A percentile compares a stretch with the other conserved stretches of the same genome.
These are phyloP conservation scores for Colletotrichum scovillei DNA, from an alignment of 2,329 filamentous ascomycete species.

Conservation along the genomic window DNA sequence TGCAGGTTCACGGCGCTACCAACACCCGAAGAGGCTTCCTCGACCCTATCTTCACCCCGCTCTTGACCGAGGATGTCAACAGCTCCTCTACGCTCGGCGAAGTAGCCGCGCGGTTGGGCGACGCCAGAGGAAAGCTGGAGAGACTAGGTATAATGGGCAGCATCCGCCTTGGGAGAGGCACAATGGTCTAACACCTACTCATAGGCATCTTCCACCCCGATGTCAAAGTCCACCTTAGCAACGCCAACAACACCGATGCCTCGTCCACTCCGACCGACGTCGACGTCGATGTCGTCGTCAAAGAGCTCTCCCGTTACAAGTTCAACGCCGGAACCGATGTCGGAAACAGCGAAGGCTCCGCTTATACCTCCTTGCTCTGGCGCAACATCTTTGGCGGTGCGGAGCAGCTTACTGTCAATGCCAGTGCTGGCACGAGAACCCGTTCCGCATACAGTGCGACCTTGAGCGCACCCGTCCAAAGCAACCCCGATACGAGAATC, in stretches of 20 bases:
- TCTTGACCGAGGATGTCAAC: constrained; percentile 76
- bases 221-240: constrained; percentile 85
- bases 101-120: constrained; percentile 78
- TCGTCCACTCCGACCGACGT: constrained; percentile 80
- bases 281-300: constrained; percentile 84
- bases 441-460: constrained; percentile 90
- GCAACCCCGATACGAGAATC: constrained; percentile 83
- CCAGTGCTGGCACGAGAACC: constrained; percentile 89
- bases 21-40: constrained; percentile 89
- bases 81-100: constrained; percentile 82
- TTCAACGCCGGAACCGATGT: constrained; percentile 96
- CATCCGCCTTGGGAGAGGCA: not conserved
- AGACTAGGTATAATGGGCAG: constrained; percentile 76
- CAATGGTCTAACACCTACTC: constrained; percentile 39
- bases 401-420: constrained; percentile 88
- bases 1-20: constrained; percentile 84
- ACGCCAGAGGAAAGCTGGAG: constrained; percentile 78
- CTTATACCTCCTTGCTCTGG: constrained; percentile 87
- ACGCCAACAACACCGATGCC: constrained; percentile 75
- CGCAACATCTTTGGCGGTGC: constrained; percentile 96
- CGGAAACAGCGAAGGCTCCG: constrained; percentile 93
- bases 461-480: constrained; percentile 81
- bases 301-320: constrained; percentile 84
- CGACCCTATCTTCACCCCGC: constrained; percentile 80
- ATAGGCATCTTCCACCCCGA: constrained; percentile 88